Evolutionary conservation across 805 yeast species (phyloP), one percentile per base, ranked within the genome.

Genomic region (Candida tammaniensis): DNA sequence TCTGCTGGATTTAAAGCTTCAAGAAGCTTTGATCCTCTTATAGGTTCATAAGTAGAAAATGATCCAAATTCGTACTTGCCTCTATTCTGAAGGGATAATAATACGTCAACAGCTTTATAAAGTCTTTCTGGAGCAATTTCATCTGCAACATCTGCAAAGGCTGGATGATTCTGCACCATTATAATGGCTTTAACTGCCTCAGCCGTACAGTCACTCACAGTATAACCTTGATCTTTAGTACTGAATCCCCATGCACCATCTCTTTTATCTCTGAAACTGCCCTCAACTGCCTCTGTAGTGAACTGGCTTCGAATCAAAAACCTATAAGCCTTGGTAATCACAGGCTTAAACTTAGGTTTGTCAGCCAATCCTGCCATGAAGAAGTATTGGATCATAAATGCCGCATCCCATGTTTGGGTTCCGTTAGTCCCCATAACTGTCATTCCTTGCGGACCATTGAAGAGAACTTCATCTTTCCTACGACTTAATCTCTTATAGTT

Each of bases 401-500:
- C 89, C 17, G 82, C 80, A 58, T 93, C 99, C 98, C 99, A 93
- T 1, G 83, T 89, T 60, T 93, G 99, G 0, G 86, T 86, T 16
- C 99, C 99, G 57, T 93, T 93, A 0, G 99, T 93, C 2, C 99
- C 99, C 86, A 84, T 86, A 37, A 86, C 83, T 2, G 91, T 76
- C 79, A 93, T 72, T 4, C 99, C 99, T 53, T 83, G 84, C 0
- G 88, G 84, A 0, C 96, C 94, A 62, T 83, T 82, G 59, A 85
- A 88, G 33, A 87, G 49, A 23, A 78, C 80, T 48, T 93, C 97
- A 24, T 78, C 72, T 65, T 86, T 77, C 39, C 93, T 67, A 12
- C 63, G 69, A 28, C 73, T 55, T 19, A 81, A 70, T 15, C 68
- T 62, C 33, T 68, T 49, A 58, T 86, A 89, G 8, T 71, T 72